phyloP scores from a whole-genome alignment of 2,329 filamentous ascomycete genomes.

The Aspergillus melleus region DNA sequence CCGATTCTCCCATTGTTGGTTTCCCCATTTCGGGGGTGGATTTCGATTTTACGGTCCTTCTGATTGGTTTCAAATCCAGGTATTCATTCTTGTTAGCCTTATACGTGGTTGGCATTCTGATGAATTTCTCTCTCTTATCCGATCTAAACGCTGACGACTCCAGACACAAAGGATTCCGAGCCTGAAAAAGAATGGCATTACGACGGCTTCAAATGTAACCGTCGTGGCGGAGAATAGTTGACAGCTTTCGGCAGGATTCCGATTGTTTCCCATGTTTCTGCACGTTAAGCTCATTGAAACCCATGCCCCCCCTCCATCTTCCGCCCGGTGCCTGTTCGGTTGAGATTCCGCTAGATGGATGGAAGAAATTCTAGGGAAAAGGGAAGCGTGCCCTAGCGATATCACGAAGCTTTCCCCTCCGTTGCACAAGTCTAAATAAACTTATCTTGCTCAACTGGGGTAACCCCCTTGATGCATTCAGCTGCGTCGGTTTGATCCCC shows the following conservation, averaged over 20 bases:
- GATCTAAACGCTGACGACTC: not conserved
- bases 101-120: not conserved
- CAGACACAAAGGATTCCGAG: constrained; percentile 4
- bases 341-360: not conserved
- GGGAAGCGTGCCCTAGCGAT: not conserved
- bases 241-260: constrained; percentile 1
- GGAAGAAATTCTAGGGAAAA: not conserved
- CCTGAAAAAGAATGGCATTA: not conserved
- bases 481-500: not conserved
- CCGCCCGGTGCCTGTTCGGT: not conserved
- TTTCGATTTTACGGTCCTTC: not conserved
- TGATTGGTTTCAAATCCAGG: not conserved
- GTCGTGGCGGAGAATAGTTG: constrained; percentile 9
- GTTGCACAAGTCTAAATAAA: not conserved
- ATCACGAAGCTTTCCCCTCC: not conserved
- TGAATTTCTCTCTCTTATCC: not conserved
- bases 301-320: not conserved
- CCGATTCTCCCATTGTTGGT: not conserved
- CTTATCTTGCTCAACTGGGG: not conserved
- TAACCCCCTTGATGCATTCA: not conserved
- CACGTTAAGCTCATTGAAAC: not conserved
- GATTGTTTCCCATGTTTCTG: constrained; percentile 1
- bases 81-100: not conserved
- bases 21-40: not conserved
- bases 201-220: constrained; percentile 7